phyloP scores from a whole-genome alignment of 768 basidiomycete genomes.

The Leccinellum luteum region DNA sequence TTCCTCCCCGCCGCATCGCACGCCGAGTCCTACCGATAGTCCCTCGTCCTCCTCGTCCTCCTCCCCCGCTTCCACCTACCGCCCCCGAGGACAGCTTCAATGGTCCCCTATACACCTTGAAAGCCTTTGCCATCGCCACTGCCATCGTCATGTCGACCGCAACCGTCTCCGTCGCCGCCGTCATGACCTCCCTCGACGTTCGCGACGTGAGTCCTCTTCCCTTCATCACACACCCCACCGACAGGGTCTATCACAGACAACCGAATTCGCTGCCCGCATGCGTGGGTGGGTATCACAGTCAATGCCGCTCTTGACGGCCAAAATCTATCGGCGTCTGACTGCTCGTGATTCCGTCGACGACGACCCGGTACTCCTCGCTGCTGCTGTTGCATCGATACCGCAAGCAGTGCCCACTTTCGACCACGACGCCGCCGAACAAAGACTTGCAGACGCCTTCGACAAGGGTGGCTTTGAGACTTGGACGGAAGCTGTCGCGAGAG shows the following conservation, averaged over 20 bases:
- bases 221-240: background rate
- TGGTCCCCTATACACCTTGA: constrained; percentile 52
- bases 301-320: constrained; percentile 49
- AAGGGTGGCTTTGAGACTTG: constrained; percentile 56
- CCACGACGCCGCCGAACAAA: constrained; percentile 45
- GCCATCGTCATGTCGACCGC: constrained; percentile 52
- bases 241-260: constrained; percentile 37
- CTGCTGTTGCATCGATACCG: background rate
- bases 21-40: background rate
- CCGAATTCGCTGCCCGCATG: constrained; percentile 60
- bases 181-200: constrained; percentile 54
- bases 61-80: background rate
- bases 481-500: constrained; percentile 49
- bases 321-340: constrained; percentile 48
- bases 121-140: constrained; percentile 68
- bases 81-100: constrained; percentile 39
- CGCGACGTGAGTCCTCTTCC: constrained; percentile 40
- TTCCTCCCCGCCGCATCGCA: background rate
- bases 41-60: background rate
- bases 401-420: constrained; percentile 3
- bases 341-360: constrained; percentile 16
- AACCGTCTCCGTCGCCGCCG: constrained; percentile 41
- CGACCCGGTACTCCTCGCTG: background rate
- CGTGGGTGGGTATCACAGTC: constrained; percentile 43
- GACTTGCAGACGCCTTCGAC: constrained; percentile 56